These are phyloP conservation scores for Pittosporum tobira DNA, from an alignment of 129 eudicot genomes.

Conservation along the genomic window DNA sequence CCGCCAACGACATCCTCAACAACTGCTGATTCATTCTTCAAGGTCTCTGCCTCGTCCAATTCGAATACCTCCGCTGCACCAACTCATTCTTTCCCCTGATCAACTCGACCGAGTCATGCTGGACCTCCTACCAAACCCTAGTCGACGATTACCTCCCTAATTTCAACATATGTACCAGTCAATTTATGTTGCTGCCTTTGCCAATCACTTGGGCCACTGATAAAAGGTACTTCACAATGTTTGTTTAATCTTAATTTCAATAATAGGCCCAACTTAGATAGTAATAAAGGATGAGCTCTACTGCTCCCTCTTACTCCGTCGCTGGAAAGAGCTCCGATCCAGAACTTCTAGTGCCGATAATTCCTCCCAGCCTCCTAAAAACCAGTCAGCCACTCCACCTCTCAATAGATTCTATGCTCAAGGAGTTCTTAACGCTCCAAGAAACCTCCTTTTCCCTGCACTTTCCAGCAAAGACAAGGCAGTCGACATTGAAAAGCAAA, in stretches of 20 bases:
- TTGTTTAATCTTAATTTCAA: conserved; percentile 56
- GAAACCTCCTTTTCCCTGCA: conserved; percentile 69
- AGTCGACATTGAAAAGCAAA: conserved; percentile 36
- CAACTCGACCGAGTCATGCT: conserved; percentile 37
- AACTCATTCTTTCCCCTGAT: conserved; percentile 31
- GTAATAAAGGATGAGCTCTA: conserved; percentile 48
- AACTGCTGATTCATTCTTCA: conserved; percentile 51
- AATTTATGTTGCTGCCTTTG: conserved; percentile 67
- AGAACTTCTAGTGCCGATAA: conserved; percentile 10
- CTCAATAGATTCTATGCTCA: conserved; percentile 39
- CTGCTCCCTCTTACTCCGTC: conserved; percentile 43
- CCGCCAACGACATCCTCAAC: conserved; percentile 9
- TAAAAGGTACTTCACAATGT: conserved; percentile 56
- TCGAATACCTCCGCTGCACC: conserved; percentile 47
- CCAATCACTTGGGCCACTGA: conserved; percentile 57
- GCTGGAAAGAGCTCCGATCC: conserved; percentile 13
- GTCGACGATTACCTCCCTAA: conserved; percentile 28
- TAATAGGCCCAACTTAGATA: conserved; percentile 7
- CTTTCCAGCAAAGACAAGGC: conserved; percentile 16
- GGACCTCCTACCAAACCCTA: conserved; percentile 29
- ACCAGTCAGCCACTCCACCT: conserved; percentile 13
- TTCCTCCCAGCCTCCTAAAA: conserved; percentile 4
- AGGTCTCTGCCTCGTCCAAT: conserved; percentile 54
- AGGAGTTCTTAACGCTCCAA: conserved; percentile 62
- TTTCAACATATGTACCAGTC: conserved; percentile 54